Conservation (phyloP, 2,329 filamentous ascomycete genomes). For the Mycosphaerella arachidis region DNA sequence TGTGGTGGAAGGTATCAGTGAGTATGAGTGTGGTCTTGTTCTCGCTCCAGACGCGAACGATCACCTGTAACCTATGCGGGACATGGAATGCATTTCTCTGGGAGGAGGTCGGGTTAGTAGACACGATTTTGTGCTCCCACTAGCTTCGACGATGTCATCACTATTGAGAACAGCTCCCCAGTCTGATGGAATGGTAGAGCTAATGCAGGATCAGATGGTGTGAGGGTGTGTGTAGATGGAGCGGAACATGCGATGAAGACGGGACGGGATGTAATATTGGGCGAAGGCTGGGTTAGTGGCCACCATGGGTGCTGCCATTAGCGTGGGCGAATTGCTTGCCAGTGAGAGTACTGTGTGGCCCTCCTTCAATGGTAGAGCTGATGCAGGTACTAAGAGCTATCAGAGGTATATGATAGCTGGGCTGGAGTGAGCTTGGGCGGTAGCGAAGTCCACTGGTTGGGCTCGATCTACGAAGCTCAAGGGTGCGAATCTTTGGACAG, state of each 20-base stretch:
- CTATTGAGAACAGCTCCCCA: not conserved
- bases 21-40: no score
- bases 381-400: no score
- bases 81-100: not conserved
- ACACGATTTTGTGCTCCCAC: not conserved
- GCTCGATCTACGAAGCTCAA: no score
- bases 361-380: not conserved
- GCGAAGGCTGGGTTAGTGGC: not conserved
- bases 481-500: no score
- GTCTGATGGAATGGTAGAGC: not conserved
- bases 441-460: no score
- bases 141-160: not conserved
- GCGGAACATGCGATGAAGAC: no score
- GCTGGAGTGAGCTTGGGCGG: no score
- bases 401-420: no score
- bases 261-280: not conserved
- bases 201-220: not conserved
- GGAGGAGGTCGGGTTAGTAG: not conserved
- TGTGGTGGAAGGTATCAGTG: no score
- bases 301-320: not conserved
- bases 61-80: not conserved
- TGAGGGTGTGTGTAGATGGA: no score
- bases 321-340: not conserved
- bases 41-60: not conserved
- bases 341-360: not conserved